Evolutionary conservation across 1,284 basidiomycete species (phyloP), one percentile per base, ranked within the genome.

Genomic region (Austropuccinia psidii): DNA sequence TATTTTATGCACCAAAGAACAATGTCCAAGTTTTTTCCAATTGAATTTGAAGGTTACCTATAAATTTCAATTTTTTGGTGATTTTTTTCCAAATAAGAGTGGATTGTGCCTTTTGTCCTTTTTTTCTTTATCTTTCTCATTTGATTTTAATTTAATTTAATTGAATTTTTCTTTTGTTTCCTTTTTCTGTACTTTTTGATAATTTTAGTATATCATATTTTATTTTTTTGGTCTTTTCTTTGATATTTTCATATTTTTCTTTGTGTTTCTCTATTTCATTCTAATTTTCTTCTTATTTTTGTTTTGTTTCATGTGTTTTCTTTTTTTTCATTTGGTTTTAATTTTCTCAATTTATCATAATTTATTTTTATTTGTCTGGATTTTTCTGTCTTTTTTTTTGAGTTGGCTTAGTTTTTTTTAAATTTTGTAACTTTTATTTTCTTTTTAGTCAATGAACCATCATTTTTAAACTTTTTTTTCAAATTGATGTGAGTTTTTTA

Each of bases 311-410:
- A 27, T 54, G 21, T 52, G 49, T 64, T 13, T 57, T 31, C 15
- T 62, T 45, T 29, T 15, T 41, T 45, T 62, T 62, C 27, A 43
- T 62, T 62, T 62, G 15, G 19, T 33, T n/a, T 58, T 27, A 60
- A 39, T 5, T 37, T 17, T 39, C 19, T 35, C 41, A 8, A 29
- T 11, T 21, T 37, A 19, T 21, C 50, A 5, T 27, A 2, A 15
- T 52, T 21, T 29, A 52, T 52, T 9, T 52, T 52, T 52, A 19
- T 52, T 9, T 52, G 19, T 52, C 24, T 52, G 50, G 24, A n/a
- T 27, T 19, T 27, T 50, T 27, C 49, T 27, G n/a, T 27, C 17
- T 5, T 19, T 27, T 19, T 21, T 35, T 19, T 31, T 58, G 37
- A 29, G 55, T 37, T 31, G 7, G 7, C 31, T 2, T 52, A 9